Conservation (phyloP, 73 alveolate species). For the Urostyla sp. region DNA sequence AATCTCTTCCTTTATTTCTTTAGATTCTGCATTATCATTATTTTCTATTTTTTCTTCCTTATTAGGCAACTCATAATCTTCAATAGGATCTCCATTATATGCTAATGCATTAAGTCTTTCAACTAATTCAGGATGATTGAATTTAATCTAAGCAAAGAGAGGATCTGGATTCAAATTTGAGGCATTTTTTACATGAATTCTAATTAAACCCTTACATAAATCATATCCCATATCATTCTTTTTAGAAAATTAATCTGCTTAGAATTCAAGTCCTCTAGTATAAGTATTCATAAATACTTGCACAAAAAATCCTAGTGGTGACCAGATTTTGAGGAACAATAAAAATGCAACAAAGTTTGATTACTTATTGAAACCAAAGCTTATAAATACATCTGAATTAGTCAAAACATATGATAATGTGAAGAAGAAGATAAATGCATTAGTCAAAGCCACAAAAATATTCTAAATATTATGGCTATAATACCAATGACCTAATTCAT, state of each 20-base stretch:
- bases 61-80: neutral
- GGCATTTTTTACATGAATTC: slow-evolving; percentile 52
- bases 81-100: neutral
- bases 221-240: slow-evolving; percentile 17
- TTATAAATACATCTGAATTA: slow-evolving; percentile 69
- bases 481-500: slow-evolving; percentile 98
- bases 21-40: no score
- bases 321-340: slow-evolving; percentile 68
- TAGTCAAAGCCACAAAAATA: slow-evolving; percentile 60
- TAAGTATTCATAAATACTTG: slow-evolving; percentile 32
- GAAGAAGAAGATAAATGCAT: slow-evolving; percentile 70
- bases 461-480: slow-evolving; percentile 74
- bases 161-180: slow-evolving; percentile 64
- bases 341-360: slow-evolving; percentile 83
- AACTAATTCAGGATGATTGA: slow-evolving; percentile 26
- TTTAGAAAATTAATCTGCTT: slow-evolving; percentile 60
- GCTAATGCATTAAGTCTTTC: slow-evolving; percentile 36
- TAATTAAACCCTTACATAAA: slow-evolving; percentile 45
- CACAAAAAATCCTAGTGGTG: slow-evolving; percentile 67
- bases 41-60: neutral
- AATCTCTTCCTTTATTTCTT: neutral
- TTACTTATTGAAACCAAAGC: slow-evolving; percentile 87
- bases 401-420: slow-evolving; percentile 61
- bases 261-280: slow-evolving; percentile 54
- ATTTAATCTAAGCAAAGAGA: slow-evolving; percentile 2